Evolutionary conservation across 2,329 filamentous ascomycete genomes (phyloP).

Genomic region (Cladosporium sp.): DNA sequence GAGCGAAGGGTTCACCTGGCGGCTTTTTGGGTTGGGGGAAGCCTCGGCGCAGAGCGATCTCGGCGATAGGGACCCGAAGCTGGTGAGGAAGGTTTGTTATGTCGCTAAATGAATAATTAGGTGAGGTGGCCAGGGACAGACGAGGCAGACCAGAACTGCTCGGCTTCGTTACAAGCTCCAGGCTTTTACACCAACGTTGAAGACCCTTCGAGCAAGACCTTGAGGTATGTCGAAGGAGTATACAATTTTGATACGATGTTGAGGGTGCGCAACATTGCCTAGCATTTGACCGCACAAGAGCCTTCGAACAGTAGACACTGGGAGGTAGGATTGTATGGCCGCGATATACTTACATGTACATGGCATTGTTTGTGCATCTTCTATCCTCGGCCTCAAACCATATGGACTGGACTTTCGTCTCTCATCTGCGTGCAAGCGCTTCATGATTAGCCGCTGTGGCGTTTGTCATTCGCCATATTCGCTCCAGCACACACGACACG

Average conservation of each 20-base stretch:
- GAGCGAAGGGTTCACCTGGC: not conserved
- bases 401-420: too few species aligned
- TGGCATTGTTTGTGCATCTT: not conserved
- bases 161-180: too few species aligned
- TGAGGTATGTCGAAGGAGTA: too few species aligned
- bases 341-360: not conserved
- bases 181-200: too few species aligned
- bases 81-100: not conserved
- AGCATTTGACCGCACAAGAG: too few species aligned
- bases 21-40: not conserved
- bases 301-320: too few species aligned
- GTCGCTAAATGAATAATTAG: not conserved
- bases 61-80: constrained; percentile 7
- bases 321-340: not conserved
- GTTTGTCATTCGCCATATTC: not conserved
- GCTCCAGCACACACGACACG: not conserved
- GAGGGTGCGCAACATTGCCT: too few species aligned
- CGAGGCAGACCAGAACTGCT: too few species aligned
- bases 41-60: constrained; percentile 16
- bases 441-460: not conserved
- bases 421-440: not conserved
- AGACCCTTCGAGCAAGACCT: too few species aligned
- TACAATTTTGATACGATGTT: too few species aligned
- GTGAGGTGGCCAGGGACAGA: not conserved
- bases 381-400: not conserved